Evolutionary conservation across 2,329 filamentous ascomycete species (phyloP), one percentile per base, ranked within the genome.

Genomic region (Penicillium sp.): DNA sequence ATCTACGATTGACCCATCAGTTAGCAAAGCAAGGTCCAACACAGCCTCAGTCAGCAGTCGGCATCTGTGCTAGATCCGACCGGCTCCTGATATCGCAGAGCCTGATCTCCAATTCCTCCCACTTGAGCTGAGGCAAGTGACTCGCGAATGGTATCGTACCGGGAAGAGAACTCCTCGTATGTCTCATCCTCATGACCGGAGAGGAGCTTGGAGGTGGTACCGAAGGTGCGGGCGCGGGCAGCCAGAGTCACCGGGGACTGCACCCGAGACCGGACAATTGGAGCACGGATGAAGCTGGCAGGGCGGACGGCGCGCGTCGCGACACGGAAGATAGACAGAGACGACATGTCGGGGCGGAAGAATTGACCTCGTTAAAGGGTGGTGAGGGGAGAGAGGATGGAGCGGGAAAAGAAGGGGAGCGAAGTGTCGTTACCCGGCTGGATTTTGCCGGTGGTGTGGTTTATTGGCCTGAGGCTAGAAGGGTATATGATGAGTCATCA

Each of bases 111-210:
- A 15, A 32, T 41, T 26, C 28, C 34, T 31, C 30, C 32, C 37
- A 35, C 23, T 45, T 37, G 39, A 25, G 22, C 35, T 37, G 37
- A 25, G 27, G 18, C 38, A 52, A 54, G 59, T 60, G 60, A 52
- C 33, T 51, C 36, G 23, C 40, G 30, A 35, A 34, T 28, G 27
- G 36, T 42, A 47, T 54, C 74, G 56, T 85, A 98, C 92, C 92
- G 89, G 60, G 88, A 84, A 71, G 85, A 88, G 72, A 98, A 98
- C 75, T 96, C 89, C 76, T 98, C 92, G 60, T 95, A 98, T 61
- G 85, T 94, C 81, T 98, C 92, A 71, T 98, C 92, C 64, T 82
- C 79, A 70, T 94, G 85, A 62, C 76, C 72, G 51, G 70, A 71
- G 53, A 69, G 69, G 58, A 73, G 75, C 56, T 75, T 75, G 57